phyloP scores from a whole-genome alignment of 306 rosid species.

The Abrus precatorius region DNA sequence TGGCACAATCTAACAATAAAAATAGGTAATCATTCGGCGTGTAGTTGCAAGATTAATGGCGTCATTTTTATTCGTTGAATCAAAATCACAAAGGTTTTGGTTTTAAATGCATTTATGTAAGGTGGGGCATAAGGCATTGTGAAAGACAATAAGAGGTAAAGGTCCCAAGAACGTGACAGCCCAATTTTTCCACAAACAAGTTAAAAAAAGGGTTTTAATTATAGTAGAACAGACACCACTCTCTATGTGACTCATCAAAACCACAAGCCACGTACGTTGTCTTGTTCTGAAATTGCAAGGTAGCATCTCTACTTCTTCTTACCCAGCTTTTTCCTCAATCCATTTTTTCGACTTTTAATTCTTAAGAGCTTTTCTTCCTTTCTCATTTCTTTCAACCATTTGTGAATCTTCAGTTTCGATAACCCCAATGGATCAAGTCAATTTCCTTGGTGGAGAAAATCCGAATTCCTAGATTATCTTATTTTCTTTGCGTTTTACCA shows the following conservation, averaged over 20 bases:
- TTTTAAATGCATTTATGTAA: background rate
- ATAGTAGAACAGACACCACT: background rate
- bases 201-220: background rate
- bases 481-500: background rate
- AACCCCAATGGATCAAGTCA: slow-evolving; percentile 25
- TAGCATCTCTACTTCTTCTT: background rate
- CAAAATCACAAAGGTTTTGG: background rate
- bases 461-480: background rate
- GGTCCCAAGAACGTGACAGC: background rate
- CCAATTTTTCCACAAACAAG: slow-evolving; percentile 2
- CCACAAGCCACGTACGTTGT: background rate
- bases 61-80: background rate
- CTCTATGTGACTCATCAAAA: background rate
- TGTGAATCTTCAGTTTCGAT: background rate
- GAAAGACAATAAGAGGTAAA: background rate
- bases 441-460: background rate
- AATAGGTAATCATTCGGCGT: background rate
- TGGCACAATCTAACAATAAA: background rate
- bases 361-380: no score
- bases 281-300: background rate
- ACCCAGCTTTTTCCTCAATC: background rate
- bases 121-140: background rate
- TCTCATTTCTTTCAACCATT: no score
- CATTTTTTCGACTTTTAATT: no score
- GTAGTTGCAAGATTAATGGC: background rate